These are phyloP conservation scores for Epichloe aotearoae DNA, from an alignment of 2,329 filamentous ascomycete species.

Conservation along the genomic window DNA sequence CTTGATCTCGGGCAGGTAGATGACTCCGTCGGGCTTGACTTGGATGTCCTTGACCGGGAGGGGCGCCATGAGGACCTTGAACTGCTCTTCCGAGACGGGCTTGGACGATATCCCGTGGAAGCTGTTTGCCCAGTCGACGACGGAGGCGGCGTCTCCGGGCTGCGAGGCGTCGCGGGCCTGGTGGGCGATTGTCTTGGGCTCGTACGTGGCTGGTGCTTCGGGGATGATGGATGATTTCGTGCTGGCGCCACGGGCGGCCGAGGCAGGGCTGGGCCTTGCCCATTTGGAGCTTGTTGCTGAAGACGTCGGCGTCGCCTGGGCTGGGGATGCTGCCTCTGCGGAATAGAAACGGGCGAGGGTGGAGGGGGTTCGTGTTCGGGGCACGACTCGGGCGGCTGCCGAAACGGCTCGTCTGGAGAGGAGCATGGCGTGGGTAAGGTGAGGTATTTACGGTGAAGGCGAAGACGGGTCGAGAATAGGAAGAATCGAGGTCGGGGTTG, in stretches of 20 bases:
- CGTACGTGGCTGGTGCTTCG: slow-evolving; percentile 5
- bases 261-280: not conserved
- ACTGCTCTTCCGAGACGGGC: slow-evolving; percentile 58
- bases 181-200: slow-evolving; percentile 10
- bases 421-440: slow-evolving; percentile 13
- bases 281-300: not conserved
- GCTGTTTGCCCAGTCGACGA: slow-evolving; percentile 65
- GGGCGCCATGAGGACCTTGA: slow-evolving; percentile 53
- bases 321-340: slow-evolving; percentile 8
- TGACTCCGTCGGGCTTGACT: slow-evolving; percentile 92
- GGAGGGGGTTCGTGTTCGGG: slow-evolving; percentile 9
- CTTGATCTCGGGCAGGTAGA: slow-evolving; percentile 97
- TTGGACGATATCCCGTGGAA: slow-evolving; percentile 64
- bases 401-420: slow-evolving; percentile 12
- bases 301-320: not conserved
- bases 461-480: not conserved
- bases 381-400: slow-evolving; percentile 9
- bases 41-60: slow-evolving; percentile 68
- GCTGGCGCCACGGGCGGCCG: not conserved
- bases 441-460: not conserved
- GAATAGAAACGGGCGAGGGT: slow-evolving; percentile 12
- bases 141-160: slow-evolving; percentile 1
- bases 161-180: slow-evolving; percentile 2
- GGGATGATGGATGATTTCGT: not conserved
- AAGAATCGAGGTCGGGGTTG: not conserved